Evolutionary conservation across 1,139 yeast genomes (phyloP), one percentile per base, ranked within the genome.

Genomic region (Zhuliangozyma parablackwelliae): DNA sequence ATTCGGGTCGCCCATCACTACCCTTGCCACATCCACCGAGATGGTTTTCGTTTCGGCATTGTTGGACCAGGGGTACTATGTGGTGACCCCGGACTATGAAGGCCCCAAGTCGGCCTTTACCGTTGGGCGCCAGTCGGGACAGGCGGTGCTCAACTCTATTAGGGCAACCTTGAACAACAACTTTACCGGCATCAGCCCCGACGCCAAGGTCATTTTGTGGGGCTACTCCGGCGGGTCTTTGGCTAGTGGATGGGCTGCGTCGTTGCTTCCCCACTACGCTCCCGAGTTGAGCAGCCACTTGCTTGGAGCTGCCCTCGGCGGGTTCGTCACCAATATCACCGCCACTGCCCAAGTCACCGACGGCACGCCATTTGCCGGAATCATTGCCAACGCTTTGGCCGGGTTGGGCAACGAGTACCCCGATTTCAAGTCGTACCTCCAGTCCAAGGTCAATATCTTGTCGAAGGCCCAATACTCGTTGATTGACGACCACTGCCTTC

Each of bases 161-260:
- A 48, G 63, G 35, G 72, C 62, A 6, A 52, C 55, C 1, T 52
- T 65, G 35, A 33, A 40, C 2, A 45, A 62, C 2, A 50, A 54
- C 31, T 33, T 48, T 13, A 65, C 72, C 4, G 65, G 67, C 3
- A 40, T 66, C 28, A 37, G 48, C 9, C 10, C 46, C 1, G 47
- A 56, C 34, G 66, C 71, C 5, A 46, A 53, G 32, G 50, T 57
- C 1, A 56, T 52, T 1, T 21, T 61, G 28, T 66, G 67, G 65
- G 72, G 73, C 0, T 67, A 63, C 41, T 63, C 69, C 7, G 73
- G 72, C 21, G 72, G 72, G 1, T 49, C 66, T 2, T 44, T 65
- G n/a, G 65, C 72, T 3, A 44, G 62, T 5, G 57, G 58, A 1
- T 66, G 71, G 71, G 69, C 68, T 6, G 58, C 68, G 1, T 50